A percentile compares a stretch with the other conserved stretches of the same genome.
Conservation (phyloP, 1,139 yeast genomes). For the Protomyces inouyei region DNA sequence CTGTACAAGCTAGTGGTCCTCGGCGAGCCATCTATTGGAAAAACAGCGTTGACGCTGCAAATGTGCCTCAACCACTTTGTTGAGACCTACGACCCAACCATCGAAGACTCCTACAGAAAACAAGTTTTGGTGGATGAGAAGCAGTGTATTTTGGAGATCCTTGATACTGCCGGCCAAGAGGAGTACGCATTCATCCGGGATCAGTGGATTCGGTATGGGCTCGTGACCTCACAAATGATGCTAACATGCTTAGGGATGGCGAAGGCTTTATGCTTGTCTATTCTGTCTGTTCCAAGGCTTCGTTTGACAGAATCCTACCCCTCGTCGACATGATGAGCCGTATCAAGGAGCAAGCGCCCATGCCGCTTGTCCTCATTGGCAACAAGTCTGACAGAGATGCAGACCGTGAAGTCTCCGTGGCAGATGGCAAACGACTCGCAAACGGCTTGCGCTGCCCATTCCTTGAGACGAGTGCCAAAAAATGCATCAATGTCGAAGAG, state of each 20-base stretch:
- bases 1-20: conserved; percentile 80
- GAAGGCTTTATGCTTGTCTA: conserved; percentile 83
- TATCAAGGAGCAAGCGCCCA: conserved; percentile 56
- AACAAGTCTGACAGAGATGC: conserved; percentile 71
- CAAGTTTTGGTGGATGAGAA: conserved; percentile 89
- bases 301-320: conserved; percentile 73
- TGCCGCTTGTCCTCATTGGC: conserved; percentile 60
- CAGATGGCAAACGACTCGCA: conserved; percentile 77
- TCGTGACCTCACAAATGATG: neutral
- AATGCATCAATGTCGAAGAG: conserved; percentile 82
- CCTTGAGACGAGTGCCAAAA: conserved; percentile 86
- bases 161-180: conserved; percentile 98
- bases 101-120: conserved; percentile 92
- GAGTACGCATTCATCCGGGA: conserved; percentile 96
- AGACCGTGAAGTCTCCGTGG: conserved; percentile 69
- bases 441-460: conserved; percentile 69
- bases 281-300: conserved; percentile 80
- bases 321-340: conserved; percentile 83
- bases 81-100: conserved; percentile 88
- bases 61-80: conserved; percentile 31
- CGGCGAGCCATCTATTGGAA: conserved; percentile 99
- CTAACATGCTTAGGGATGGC: conserved; percentile 40
- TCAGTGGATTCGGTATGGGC: conserved; percentile 55
- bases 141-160: conserved; percentile 82
- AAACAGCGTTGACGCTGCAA: conserved; percentile 38